These are phyloP conservation scores for Coemansia sp. DNA, from an alignment of 192 early-diverging fungal species.

Conservation along the genomic window DNA sequence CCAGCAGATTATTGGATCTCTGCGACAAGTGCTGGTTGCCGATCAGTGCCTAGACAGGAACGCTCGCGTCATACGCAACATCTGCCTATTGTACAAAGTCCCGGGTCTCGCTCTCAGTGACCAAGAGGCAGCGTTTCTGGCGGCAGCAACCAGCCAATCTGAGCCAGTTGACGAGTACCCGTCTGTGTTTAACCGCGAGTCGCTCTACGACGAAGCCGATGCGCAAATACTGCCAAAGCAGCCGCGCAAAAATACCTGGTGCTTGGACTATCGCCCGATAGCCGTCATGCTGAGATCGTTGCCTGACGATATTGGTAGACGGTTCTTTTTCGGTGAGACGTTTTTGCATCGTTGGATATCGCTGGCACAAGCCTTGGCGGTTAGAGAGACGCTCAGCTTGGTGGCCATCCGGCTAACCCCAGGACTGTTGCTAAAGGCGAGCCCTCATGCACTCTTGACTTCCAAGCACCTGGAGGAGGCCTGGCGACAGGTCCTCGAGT, in stretches of 20 bases:
- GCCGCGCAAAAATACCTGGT: slow-evolving; percentile 23
- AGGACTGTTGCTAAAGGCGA: neutral
- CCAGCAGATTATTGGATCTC: slow-evolving; percentile 26
- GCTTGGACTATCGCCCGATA: slow-evolving; percentile 41
- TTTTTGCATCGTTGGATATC: slow-evolving; percentile 51
- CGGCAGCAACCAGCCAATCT: neutral
- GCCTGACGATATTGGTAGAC: slow-evolving; percentile 38
- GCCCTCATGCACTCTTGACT: slow-evolving; percentile 1
- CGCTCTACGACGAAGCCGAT: slow-evolving; percentile 14
- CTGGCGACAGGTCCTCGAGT: slow-evolving; percentile 36
- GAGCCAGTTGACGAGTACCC: neutral
- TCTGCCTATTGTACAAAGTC: slow-evolving; percentile 42
- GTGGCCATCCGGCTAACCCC: slow-evolving; percentile 9
- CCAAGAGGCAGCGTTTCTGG: slow-evolving; percentile 12
- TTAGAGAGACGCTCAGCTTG: slow-evolving; percentile 21
- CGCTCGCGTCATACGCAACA: slow-evolving; percentile 44
- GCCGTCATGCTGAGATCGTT: slow-evolving; percentile 36
- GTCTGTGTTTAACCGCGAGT: slow-evolving; percentile 13
- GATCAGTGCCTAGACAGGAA: slow-evolving; percentile 51
- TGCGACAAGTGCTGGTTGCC: slow-evolving; percentile 34
- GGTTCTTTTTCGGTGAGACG: slow-evolving; percentile 52
- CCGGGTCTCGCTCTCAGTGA: slow-evolving; percentile 29
- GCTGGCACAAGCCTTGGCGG: slow-evolving; percentile 41
- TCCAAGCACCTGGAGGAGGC: slow-evolving; percentile 32
- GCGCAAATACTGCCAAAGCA: neutral